Evolutionary conservation across 2,329 filamentous ascomycete genomes (phyloP).

Genomic region (Acephala macrosclerotiorum): DNA sequence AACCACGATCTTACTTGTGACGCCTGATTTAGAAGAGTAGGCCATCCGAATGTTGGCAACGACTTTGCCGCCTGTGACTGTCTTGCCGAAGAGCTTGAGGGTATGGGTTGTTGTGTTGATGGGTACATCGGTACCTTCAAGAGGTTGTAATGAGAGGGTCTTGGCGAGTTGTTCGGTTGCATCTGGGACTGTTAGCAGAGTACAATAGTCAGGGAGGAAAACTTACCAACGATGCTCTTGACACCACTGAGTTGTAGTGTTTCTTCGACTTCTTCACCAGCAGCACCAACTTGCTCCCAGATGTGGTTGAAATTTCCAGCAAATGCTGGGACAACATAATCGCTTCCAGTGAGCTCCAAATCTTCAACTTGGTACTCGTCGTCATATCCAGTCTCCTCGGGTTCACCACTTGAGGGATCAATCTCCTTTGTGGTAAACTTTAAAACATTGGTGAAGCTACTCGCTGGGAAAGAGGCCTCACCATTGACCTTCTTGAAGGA

Average conservation of each 20-base stretch:
- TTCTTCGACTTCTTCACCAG: slow-evolving; percentile 89
- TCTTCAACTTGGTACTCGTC: slow-evolving; percentile 98
- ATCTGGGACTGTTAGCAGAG: slow-evolving; percentile 60
- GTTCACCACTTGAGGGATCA: slow-evolving; percentile 90
- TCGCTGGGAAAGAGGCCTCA: slow-evolving; percentile 77
- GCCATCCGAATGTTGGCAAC: slow-evolving; percentile 92
- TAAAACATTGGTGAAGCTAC: slow-evolving; percentile 88
- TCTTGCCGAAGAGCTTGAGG: slow-evolving; percentile 96
- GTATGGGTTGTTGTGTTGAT: slow-evolving; percentile 90
- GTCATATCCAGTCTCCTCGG: slow-evolving; percentile 91
- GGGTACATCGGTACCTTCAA: slow-evolving; percentile 93
- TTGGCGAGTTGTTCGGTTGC: slow-evolving; percentile 91
- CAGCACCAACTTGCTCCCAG: slow-evolving; percentile 92
- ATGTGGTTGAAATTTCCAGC: slow-evolving; percentile 94
- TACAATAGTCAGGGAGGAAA: not conserved
- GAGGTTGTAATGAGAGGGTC: slow-evolving; percentile 86
- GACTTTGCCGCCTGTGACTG: slow-evolving; percentile 87
- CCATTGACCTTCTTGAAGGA: slow-evolving; percentile 87
- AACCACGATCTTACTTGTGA: slow-evolving; percentile 94
- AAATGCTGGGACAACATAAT: slow-evolving; percentile 93
- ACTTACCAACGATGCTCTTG: slow-evolving; percentile 87
- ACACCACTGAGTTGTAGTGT: slow-evolving; percentile 87
- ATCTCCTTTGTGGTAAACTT: slow-evolving; percentile 99
- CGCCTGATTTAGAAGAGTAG: slow-evolving; percentile 88
- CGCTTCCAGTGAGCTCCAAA: slow-evolving; percentile 87